These are phyloP conservation scores for Pseudogymnoascus sp. DNA, from an alignment of 2,329 filamentous ascomycete genomes.

Conservation along the genomic window DNA sequence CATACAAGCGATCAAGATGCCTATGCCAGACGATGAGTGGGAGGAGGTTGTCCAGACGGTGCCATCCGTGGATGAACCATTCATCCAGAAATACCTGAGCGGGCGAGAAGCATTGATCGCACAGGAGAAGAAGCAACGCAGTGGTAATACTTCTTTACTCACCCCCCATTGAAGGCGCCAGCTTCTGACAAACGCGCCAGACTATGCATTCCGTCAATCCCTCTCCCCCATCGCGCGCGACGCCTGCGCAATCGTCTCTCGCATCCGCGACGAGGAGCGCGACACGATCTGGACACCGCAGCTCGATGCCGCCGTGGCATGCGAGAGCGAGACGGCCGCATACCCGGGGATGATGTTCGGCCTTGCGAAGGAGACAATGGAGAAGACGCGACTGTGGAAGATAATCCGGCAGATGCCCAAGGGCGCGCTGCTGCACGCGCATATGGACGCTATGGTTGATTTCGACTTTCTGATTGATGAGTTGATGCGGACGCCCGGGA, in stretches of 20 bases:
- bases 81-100: constrained; percentile 73
- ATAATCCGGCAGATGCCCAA: constrained; percentile 86
- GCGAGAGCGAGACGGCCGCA: constrained; percentile 54
- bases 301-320: constrained; percentile 62
- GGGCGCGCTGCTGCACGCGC: constrained; percentile 76
- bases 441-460: constrained; percentile 87
- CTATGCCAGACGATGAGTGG: constrained; percentile 48
- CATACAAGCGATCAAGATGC: neutral
- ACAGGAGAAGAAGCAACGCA: constrained; percentile 75
- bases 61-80: constrained; percentile 57
- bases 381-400: constrained; percentile 74
- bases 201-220: constrained; percentile 62
- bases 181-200: constrained; percentile 31
- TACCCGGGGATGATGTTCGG: constrained; percentile 93
- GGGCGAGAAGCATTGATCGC: constrained; percentile 69
- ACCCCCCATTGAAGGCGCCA: constrained; percentile 21
- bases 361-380: constrained; percentile 78
- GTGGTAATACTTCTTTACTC: constrained; percentile 48
- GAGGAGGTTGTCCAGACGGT: constrained; percentile 49
- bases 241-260: constrained; percentile 72
- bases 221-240: constrained; percentile 72
- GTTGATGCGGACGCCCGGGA: constrained; percentile 63
- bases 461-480: constrained; percentile 71
- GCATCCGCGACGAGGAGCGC: constrained; percentile 72
- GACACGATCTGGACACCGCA: constrained; percentile 67